Base-by-base conservation (phyloP, 1,139 yeast genomes). In the Pichia sp. region DNA sequence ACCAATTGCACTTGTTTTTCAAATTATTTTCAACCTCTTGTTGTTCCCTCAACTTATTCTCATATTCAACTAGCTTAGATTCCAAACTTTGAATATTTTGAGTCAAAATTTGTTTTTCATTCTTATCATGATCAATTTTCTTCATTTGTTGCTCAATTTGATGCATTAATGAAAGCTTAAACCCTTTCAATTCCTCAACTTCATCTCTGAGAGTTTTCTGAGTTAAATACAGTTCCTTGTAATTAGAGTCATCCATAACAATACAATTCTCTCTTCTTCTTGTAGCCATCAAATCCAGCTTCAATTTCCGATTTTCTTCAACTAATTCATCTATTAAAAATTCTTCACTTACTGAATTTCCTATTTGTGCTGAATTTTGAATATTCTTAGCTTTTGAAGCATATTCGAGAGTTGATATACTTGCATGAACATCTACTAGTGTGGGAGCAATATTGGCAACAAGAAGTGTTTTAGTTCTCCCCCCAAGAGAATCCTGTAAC, bases 381-480 rank as follows among this genome's bases (percentile, higher is more conserved):
- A 86, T 84, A 44, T 75, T 79, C 52, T 84, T 84, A 0, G 88
- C 96, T 42, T 86, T 75, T 43, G 77, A 74, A 2, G 96, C 96
- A 59, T 86, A 88, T 49, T 84, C 93, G 43, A 88, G 66, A 0
- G 96, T 86, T 38, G 91, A 83, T 17, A 79, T 60, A 0, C 95
- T 84, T 60, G 86, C 95, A 28, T 84, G 94, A 35, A 78, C 56
- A 41, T 83, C 81, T 53, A 74, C 76, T 54, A 79, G 86, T 12
- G 83, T 67, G 0, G 94, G 95, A 3, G 94, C 82, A 5, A 88
- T 71, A 1, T 95, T 84, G 26, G 94, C 93, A 28, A 85, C 77
- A 45, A 85, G 71, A 21, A 84, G 72, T 0, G 95, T 85, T 52
- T 81, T 82, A 0, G 95, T 84, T 40, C 74, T 70, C 6, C 95